Evolutionary conservation across 805 yeast species (phyloP), one percentile per base, ranked within the genome.

Genomic region (Millerago galiae): DNA sequence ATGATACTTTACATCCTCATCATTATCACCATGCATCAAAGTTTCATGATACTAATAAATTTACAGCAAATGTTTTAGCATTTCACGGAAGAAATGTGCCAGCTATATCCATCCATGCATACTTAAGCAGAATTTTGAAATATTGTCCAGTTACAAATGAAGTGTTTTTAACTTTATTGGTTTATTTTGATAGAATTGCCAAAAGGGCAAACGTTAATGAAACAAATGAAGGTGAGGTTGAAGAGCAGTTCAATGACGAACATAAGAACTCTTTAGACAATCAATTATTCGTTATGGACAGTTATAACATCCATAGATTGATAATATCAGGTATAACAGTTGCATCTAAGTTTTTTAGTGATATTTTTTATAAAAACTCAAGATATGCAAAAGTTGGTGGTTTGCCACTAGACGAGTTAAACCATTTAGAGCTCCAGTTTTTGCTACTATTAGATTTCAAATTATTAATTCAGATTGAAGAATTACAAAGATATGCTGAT

Each of bases 141-240:
- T 93, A 93, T 65, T 93, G 99, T 62, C 98, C 99, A 0, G 93
- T 93, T n/a, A 90, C 99, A 3, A 91, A 91, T 63, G 98, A 93
- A 60, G 98, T 93, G 28, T 93, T 90, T 62, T 67, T 93, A 37
- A 82, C 96, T 31, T 66, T 93, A 29, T 70, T 93, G 54, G 97
- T 93, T 26, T 93, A 93, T 62, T 89, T 93, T 66, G 99, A 93
- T 64, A 70, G 98, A 48, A 88, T 91, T 35, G 93, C 95, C 15
- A 86, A 86, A 56, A 74, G 86, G 48, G 88, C 93, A 34, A 83
- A 85, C 56, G 74, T 66, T 27, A 68, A 67, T 3, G 66, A 63
- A 40, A 54, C 40, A 13, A 34, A 36, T 28, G 56, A 46, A 12
- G 58, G 48, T 42, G 59, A 52, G 17, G 58, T 47, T 13, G 46